A percentile compares a stretch with the other conserved stretches of the same genome.
These are phyloP conservation scores for Delonix regia DNA, from an alignment of 306 rosid species.

Conservation along the genomic window DNA sequence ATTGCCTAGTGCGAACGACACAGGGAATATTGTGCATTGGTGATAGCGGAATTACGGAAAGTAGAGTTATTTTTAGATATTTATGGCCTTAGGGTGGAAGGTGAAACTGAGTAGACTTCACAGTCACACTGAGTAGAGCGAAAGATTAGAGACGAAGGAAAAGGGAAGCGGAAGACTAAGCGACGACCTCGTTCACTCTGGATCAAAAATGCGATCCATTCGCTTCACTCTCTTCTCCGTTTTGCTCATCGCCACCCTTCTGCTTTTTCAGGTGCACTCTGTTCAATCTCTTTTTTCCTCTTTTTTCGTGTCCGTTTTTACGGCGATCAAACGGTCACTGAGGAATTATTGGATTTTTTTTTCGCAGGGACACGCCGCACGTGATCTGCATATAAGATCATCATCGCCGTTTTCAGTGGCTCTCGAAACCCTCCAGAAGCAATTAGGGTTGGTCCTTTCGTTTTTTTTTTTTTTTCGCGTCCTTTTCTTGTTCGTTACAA, in stretches of 20 bases:
- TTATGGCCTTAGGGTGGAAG: not conserved
- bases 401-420: slow-evolving; percentile 10
- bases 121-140: not conserved
- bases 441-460: slow-evolving; percentile 10
- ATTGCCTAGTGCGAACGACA: too few species aligned
- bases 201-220: not conserved
- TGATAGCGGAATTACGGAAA: not conserved
- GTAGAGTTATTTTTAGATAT: too few species aligned
- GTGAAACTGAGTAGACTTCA: not conserved
- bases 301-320: not conserved
- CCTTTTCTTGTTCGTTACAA: not conserved
- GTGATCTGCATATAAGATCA: not conserved
- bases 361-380: not conserved
- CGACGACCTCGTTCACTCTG: not conserved
- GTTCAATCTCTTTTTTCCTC: not conserved
- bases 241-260: not conserved
- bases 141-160: not conserved
- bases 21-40: too few species aligned
- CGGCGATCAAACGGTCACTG: not conserved
- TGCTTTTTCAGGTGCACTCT: not conserved
- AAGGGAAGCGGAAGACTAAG: not conserved
- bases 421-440: not conserved
- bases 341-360: not conserved
- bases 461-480: not conserved
- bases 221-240: slow-evolving; percentile 11